phyloP scores from a whole-genome alignment of 176 grass and related monocot genomes.

The Lolium perenne region DNA sequence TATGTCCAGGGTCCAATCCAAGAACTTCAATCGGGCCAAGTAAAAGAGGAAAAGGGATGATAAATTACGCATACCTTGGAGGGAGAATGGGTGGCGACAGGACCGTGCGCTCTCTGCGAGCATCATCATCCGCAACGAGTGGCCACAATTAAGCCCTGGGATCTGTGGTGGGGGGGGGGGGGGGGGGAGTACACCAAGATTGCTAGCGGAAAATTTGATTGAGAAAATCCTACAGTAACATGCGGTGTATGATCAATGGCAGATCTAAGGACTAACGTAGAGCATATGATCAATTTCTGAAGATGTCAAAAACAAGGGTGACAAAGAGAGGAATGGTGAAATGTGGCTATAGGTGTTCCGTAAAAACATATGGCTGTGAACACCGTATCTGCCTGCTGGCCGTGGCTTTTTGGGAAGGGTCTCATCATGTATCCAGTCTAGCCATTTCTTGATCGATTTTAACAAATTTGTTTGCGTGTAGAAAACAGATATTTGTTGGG shows the following conservation, averaged over 20 bases:
- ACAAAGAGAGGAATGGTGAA: neutral
- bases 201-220: neutral
- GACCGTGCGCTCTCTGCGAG: neutral
- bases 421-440: no score
- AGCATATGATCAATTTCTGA: neutral
- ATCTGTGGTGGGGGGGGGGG: neutral
- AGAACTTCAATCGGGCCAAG: neutral
- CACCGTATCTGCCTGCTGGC: neutral
- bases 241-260: neutral
- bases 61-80: slow-evolving; percentile 19
- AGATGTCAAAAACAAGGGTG: neutral
- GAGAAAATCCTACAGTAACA: neutral
- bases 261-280: neutral
- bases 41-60: neutral
- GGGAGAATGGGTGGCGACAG: slow-evolving; percentile 11
- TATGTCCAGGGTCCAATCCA: neutral
- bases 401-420: no score
- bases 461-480: no score
- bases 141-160: neutral
- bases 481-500: no score
- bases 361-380: slow-evolving; percentile 3
- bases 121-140: slow-evolving; percentile 28
- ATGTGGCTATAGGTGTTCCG: neutral
- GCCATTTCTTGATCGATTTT: no score
- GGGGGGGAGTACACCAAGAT: neutral